phyloP scores from a whole-genome alignment of 2,329 filamentous ascomycete species.

The Aspergillus unguis region DNA sequence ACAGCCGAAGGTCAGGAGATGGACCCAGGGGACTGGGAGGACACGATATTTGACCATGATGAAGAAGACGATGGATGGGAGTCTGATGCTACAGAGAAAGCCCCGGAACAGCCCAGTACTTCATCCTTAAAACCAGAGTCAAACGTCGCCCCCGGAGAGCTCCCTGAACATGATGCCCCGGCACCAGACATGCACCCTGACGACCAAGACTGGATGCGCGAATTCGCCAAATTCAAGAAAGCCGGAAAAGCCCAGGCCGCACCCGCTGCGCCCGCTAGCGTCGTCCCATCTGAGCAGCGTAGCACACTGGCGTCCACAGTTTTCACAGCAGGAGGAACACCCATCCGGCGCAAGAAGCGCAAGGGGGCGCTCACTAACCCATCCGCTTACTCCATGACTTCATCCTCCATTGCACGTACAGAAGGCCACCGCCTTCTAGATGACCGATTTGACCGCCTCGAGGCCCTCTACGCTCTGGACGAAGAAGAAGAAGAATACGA shows the following conservation, averaged over 20 bases:
- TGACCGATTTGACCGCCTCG: constrained; percentile 84
- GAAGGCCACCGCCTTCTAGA: constrained; percentile 84
- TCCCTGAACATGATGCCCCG: constrained; percentile 37
- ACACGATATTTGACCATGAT: constrained; percentile 47
- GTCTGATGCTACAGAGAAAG: constrained; percentile 85
- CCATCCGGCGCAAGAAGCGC: constrained; percentile 76
- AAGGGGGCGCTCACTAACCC: constrained; percentile 89
- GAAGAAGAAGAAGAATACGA: constrained; percentile 55
- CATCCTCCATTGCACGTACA: constrained; percentile 79
- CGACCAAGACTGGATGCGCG: constrained; percentile 81
- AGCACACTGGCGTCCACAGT: constrained; percentile 45
- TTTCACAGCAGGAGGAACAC: constrained; percentile 62
- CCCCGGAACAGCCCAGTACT: constrained; percentile 44
- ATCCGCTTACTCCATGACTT: constrained; percentile 88
- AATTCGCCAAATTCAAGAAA: constrained; percentile 93
- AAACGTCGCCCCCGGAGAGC: constrained; percentile 22
- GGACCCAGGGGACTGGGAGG: constrained; percentile 76
- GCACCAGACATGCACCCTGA: constrained; percentile 53
- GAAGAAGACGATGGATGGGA: constrained; percentile 86
- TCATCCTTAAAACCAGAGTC: constrained; percentile 16
- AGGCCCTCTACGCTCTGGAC: constrained; percentile 71
- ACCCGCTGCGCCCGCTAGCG: constrained; percentile 32
- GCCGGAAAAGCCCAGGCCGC: constrained; percentile 55
- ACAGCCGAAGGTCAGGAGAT: constrained; percentile 66
- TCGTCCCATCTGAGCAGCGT: constrained; percentile 39